Base-by-base conservation (phyloP, 768 basidiomycete genomes). In the Dioszegia crocea region DNA sequence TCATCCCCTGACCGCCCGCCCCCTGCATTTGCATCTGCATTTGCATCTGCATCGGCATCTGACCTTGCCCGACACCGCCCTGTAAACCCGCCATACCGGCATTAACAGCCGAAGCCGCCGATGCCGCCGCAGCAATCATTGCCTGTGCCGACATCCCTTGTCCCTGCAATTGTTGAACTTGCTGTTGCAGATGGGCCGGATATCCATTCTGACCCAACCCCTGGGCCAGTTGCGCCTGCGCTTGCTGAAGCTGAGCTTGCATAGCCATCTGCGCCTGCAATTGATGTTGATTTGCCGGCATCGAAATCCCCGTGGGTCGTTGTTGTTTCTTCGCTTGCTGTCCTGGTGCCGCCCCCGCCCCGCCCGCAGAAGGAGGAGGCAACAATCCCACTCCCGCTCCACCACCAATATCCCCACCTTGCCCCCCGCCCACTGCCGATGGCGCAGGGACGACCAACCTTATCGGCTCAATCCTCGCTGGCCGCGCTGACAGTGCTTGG, bases 401-500 rank as follows among this genome's bases (percentile, higher is more conserved):
- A 33, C 33, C 33, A 33, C 8, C 33, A 6, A 14, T 14, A 33
- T 6, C 14, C 14, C 33, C 33, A 33, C 8, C 33, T n/a, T n/a
- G n/a, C 33, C 8, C 33, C 33, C 8, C 6, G 33, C 33, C 14
- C 33, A 14, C 33, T 6, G 47, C 23, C 26, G 19, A 17, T 5
- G 21, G 5, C 12, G 46, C 46, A 43, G 27, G 23, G 19, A 56
- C 48, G 33, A 31, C 26, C 45, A 46, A 9, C 9, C 45, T 4
- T 8, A 27, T 23, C 9, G 45, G 45, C 26, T 46, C 44, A 6
- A 36, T 16, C 24, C 51, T 39, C n/a, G 51, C n/a, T 29, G 62
- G 29, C 50, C 69, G 47, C 17, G 70, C 63, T 4, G 64, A 62
- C 24, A 71, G 49, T 16, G 70, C 66, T 53, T 71, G 65, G 5